Evolutionary conservation across 2,329 filamentous ascomycete genomes (phyloP).

Genomic region (Colletotrichum theobromicola): DNA sequence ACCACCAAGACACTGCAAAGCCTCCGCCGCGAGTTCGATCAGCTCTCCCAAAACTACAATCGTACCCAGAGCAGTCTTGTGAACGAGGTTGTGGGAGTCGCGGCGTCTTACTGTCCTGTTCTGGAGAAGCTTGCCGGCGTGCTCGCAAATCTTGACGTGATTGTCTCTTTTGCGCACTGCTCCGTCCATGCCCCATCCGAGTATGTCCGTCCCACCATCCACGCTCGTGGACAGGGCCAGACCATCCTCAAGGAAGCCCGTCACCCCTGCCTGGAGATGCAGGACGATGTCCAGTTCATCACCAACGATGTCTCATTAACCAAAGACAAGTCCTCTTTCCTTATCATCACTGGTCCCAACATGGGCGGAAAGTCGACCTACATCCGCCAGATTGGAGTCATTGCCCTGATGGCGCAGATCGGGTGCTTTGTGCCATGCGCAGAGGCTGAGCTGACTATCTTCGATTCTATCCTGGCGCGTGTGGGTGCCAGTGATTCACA

Average conservation of each 20-base stretch:
- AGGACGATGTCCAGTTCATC: slow-evolving; percentile 98
- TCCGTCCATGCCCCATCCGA: slow-evolving; percentile 91
- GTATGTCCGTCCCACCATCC: slow-evolving; percentile 90
- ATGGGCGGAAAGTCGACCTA: slow-evolving; percentile 99
- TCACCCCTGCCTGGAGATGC: slow-evolving; percentile 98
- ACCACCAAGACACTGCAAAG: slow-evolving; percentile 83
- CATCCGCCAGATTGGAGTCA: slow-evolving; percentile 95
- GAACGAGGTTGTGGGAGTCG: slow-evolving; percentile 89
- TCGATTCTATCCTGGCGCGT: slow-evolving; percentile 94
- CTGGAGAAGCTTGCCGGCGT: slow-evolving; percentile 88
- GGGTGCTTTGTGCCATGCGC: slow-evolving; percentile 95
- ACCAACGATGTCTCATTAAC: slow-evolving; percentile 91
- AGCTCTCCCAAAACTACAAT: slow-evolving; percentile 93
- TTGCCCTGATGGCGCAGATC: slow-evolving; percentile 95
- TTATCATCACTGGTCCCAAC: slow-evolving; percentile 97
- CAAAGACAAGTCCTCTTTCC: slow-evolving; percentile 82
- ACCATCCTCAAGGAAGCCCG: slow-evolving; percentile 92
- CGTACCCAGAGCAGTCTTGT: slow-evolving; percentile 91
- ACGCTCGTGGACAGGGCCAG: slow-evolving; percentile 84
- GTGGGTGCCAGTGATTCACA: slow-evolving; percentile 96
- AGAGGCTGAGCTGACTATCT: slow-evolving; percentile 91
- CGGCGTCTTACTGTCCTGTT: slow-evolving; percentile 92
- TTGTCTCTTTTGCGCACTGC: slow-evolving; percentile 91
- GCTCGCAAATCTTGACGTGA: slow-evolving; percentile 92
- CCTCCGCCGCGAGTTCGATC: slow-evolving; percentile 88